Base-by-base conservation (phyloP, 805 yeast species). In the Huiozyma sinensis region DNA sequence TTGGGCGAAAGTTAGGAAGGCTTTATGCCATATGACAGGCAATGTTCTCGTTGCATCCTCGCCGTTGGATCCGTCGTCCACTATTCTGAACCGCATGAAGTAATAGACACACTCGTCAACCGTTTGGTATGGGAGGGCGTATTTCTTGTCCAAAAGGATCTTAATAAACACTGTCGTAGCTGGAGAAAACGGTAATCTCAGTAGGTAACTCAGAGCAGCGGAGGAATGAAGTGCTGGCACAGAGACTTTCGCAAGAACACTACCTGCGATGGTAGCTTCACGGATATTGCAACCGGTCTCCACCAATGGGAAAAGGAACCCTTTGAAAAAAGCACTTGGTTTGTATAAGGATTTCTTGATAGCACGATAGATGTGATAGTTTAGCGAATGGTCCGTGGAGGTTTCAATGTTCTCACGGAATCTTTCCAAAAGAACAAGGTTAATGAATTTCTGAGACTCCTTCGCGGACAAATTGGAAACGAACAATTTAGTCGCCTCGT, bases 11-110 rank as follows among this genome's bases (percentile, higher is more conserved):
- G 92, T 82, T 45, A 92, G 71, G 59, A 92, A 83, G 2, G 97
- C 90, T 63, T 90, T 95, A 63, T 94, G 97, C 97, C 98, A 92
- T 33, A 90, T 90, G 12, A 92, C 84, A 6, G 98, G 97, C 59
- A 92, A 72, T 41, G 75, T 58, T 41, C 70, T 64, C 13, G 65
- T 66, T 44, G 72, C 63, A 40, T 65, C 66, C 40, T 65, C 68
- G 54, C 64, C 65, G 48, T 61, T 58, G 56, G 68, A 63, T 38
- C 68, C 69, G 42, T 64, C 68, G 38, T 67, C 64, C 17, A 81
- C 70, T 36, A 73, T 70, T 69, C 97, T 76, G 66, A 92, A 92
- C 55, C 87, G 75, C 83, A 90, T 83, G 65, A 92, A 92, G 60
- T 88, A 94, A 61, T 85, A 89, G 12, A 92, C 98, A 50, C 87